Percentiles rank a stretch among this genome's conserved stretches.
Conservation (phyloP, 179 eudicot species). For the Spergularia azorica region DNA sequence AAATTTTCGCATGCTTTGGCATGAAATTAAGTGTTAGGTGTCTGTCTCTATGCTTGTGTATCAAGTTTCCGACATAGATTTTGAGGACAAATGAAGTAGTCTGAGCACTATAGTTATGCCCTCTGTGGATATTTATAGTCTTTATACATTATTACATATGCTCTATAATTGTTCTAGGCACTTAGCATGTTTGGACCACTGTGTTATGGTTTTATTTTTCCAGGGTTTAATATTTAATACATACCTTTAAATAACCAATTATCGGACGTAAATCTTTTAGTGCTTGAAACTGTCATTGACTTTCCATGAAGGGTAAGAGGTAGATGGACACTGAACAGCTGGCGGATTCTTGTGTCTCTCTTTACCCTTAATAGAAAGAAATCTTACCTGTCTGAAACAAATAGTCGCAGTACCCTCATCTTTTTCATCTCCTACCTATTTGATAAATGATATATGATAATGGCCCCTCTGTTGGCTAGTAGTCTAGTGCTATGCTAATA, state of each 20-base stretch:
- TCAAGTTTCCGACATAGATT: not conserved
- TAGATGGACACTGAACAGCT: slow-evolving; percentile 11
- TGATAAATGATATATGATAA: not conserved
- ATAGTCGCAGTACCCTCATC: slow-evolving; percentile 6
- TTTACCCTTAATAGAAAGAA: slow-evolving; percentile 36
- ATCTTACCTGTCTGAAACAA: slow-evolving; percentile 17
- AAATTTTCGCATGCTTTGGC: not conserved
- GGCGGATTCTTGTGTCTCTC: slow-evolving; percentile 26
- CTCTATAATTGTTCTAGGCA: slow-evolving; percentile 2
- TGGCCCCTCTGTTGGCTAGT: slow-evolving; percentile 9
- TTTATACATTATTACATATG: not conserved
- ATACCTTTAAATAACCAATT: slow-evolving; percentile 8
- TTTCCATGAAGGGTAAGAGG: slow-evolving; percentile 32
- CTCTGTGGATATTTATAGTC: not conserved
- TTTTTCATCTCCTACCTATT: not conserved
- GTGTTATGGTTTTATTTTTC: not conserved
- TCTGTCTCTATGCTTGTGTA: slow-evolving; percentile 6
- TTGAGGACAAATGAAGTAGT: not conserved
- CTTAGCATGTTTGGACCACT: not conserved
- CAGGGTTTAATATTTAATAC: not conserved
- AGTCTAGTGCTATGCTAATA: slow-evolving; percentile 4
- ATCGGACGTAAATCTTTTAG: not conserved
- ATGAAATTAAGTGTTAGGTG: not conserved
- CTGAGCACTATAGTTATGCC: not conserved
- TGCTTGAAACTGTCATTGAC: not conserved